Conservation (phyloP, 176 grass and related monocot species). For the Oryza glumipatula region DNA sequence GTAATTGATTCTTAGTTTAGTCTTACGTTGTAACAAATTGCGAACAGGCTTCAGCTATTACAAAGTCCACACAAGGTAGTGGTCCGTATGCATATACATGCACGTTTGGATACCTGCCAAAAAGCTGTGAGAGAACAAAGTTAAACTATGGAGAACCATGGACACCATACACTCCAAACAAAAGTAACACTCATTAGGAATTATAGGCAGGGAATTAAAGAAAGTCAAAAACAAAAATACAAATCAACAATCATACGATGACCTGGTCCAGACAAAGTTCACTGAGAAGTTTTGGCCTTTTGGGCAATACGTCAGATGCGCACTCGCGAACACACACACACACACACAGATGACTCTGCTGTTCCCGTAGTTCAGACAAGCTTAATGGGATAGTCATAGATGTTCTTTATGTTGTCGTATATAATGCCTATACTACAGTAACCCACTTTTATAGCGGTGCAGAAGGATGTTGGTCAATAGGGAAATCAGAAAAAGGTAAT, state of each 20-base stretch:
- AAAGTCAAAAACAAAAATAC: conserved; percentile 28
- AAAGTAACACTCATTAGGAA: conserved; percentile 31
- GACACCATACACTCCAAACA: conserved; percentile 28
- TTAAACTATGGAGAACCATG: conserved; percentile 36
- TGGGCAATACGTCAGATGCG: too few species aligned
- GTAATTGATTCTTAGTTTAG: conserved; percentile 10
- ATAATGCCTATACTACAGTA: background rate
- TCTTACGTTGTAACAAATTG: conserved; percentile 87
- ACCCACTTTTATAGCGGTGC: background rate
- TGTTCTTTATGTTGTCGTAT: too few species aligned
- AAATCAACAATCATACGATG: background rate
- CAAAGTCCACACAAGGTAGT: conserved; percentile 84
- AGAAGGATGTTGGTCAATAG: conserved; percentile 11
- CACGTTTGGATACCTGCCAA: conserved; percentile 72
- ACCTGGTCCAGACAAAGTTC: background rate
- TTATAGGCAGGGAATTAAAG: conserved; percentile 4
- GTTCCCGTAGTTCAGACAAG: background rate
- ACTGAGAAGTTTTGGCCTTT: background rate
- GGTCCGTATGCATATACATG: conserved; percentile 97
- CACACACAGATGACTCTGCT: too few species aligned
- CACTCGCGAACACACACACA: too few species aligned
- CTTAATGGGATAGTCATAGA: background rate
- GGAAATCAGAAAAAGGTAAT: background rate
- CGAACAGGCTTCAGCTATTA: conserved; percentile 92
- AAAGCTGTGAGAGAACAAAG: conserved; percentile 63